These are phyloP conservation scores for Acrocalymma vagum DNA, from an alignment of 2,329 filamentous ascomycete species.

Conservation along the genomic window DNA sequence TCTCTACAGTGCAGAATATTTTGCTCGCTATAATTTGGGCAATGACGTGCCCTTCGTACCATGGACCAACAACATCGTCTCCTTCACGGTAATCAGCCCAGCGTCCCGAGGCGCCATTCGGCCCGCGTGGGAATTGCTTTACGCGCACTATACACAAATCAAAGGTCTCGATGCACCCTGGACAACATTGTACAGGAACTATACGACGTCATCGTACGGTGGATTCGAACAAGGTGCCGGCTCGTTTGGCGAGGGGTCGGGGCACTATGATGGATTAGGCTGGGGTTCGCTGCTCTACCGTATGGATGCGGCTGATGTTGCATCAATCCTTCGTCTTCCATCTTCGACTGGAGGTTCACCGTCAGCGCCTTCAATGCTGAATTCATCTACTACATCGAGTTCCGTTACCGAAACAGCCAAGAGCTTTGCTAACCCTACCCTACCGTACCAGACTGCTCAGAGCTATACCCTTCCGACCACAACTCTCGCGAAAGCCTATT, in stretches of 20 bases:
- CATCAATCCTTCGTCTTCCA: too few relatives aligned
- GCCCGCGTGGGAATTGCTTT: constrained; percentile 52
- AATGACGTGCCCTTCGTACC: constrained; percentile 53
- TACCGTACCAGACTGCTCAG: too few relatives aligned
- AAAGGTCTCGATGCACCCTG: constrained; percentile 49
- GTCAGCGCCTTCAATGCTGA: too few relatives aligned
- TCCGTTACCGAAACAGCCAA: too few relatives aligned
- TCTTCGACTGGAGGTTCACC: too few relatives aligned
- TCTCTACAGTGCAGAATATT: constrained; percentile 47
- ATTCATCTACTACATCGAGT: too few relatives aligned
- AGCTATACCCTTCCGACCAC: too few relatives aligned
- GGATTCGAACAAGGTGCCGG: constrained; percentile 56
- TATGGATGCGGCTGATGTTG: constrained; percentile 2
- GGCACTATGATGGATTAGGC: constrained; percentile 53
- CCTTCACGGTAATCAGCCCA: constrained; percentile 43
- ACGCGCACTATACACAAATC: constrained; percentile 44
- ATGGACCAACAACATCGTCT: constrained; percentile 51
- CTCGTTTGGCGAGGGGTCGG: constrained; percentile 51
- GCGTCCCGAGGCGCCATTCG: constrained; percentile 42
- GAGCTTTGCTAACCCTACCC: too few relatives aligned
- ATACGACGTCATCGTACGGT: neutral
- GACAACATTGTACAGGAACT: constrained; percentile 31
- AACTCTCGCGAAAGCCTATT: too few relatives aligned
- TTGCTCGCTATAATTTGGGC: constrained; percentile 53
- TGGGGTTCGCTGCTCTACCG: constrained; percentile 44